Conservation (phyloP, 257 asterid species). For the Primulina tabacum region DNA sequence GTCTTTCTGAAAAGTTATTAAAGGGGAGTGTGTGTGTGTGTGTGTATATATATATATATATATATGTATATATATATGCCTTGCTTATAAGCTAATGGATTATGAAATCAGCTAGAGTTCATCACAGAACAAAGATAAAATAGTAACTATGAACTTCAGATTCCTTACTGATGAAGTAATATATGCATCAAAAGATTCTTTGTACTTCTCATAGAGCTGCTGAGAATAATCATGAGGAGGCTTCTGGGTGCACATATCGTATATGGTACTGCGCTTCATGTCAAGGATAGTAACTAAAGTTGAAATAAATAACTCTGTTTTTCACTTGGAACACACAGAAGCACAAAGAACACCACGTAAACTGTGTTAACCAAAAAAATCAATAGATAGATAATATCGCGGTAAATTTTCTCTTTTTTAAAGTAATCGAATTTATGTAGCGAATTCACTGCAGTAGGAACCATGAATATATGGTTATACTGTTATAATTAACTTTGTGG, state of each 20-base stretch:
- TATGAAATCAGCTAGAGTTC: too few species aligned
- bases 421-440: background rate
- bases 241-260: slow-evolving; percentile 43
- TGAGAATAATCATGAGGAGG: slow-evolving; percentile 42
- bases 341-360: background rate
- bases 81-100: too few species aligned
- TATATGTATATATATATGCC: too few species aligned
- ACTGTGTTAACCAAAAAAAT: too few species aligned
- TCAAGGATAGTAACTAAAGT: slow-evolving; percentile 25
- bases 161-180: slow-evolving; percentile 33
- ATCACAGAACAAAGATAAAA: too few species aligned
- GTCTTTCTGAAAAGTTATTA: background rate
- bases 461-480: too few species aligned
- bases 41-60: too few species aligned
- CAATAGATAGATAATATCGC: background rate
- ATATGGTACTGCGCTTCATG: slow-evolving; percentile 30
- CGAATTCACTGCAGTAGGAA: background rate
- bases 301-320: too few species aligned
- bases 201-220: slow-evolving; percentile 45
- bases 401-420: too few species aligned
- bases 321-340: background rate
- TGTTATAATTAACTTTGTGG: background rate
- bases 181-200: slow-evolving; percentile 35
- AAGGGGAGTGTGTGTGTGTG: too few species aligned
- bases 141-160: background rate